Base-by-base conservation (phyloP, 2,329 filamentous ascomycete genomes). In the Fusarium bulbicola region DNA sequence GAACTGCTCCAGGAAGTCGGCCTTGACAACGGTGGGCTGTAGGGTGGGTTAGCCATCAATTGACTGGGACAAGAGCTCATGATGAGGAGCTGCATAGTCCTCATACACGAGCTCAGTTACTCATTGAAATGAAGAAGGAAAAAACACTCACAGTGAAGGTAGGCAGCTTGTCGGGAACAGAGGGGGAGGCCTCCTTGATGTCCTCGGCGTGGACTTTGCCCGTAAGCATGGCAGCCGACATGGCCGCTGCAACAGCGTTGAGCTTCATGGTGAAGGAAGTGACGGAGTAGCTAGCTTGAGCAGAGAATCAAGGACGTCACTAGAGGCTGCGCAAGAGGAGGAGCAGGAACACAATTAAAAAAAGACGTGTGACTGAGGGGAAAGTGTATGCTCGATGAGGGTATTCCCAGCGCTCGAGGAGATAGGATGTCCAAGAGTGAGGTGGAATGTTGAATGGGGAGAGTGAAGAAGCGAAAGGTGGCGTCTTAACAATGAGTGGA, bases 1-100 rank as follows among this genome's bases (percentile, higher is more conserved):
- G 88, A 99, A 99, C 85, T 99, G 96, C 88, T 99, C 96, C 74
- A 98, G 87, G 90, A 99, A 99, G 69, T 95, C 94, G 77, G 92
- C 96, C 86, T 98, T 96, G 80, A 98, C 83, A 73, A 87, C 89
- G 75, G 95, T 94, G 68, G 96, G 95, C 95, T 99, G 80, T 30
- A 37, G 43, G 53, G n/a, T n/a, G 24, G 30, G 70, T 80, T 64
- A 78, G 79, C 72, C 73, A 69, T 71, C 63, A 77, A 73, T 75
- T 69, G 70, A 40, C 32, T 9, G 15, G 21, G 32, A 47, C 34
- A 30, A 30, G 47, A 39, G 68, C 43, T 61, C 42, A 45, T 50
- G 16, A 36, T 14, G 21, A 40, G 20, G n/a, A 57, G 52, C 43
- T 58, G 21, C 21, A 7, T 21, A 30, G 40, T 28, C 32, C n/a